Evolutionary conservation across 2,329 filamentous ascomycete genomes (phyloP).

Genomic region (Fusarium veterinarium): DNA sequence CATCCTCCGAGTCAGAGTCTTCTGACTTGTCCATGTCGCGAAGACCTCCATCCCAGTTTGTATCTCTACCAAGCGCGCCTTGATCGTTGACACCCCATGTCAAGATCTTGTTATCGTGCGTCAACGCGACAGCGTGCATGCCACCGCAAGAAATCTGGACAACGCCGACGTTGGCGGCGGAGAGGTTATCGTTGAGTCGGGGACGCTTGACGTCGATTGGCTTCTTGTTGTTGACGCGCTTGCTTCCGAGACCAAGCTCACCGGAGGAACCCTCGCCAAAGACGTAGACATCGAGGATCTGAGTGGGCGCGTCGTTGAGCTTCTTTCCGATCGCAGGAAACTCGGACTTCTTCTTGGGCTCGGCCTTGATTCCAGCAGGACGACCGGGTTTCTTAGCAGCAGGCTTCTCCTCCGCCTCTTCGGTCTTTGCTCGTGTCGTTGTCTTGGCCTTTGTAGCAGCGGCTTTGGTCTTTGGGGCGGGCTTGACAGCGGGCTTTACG

Average conservation of each 20-base stretch:
- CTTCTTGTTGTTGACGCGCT: slow-evolving; percentile 69
- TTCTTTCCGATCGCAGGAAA: slow-evolving; percentile 67
- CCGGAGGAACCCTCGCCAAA: slow-evolving; percentile 85
- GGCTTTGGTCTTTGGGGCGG: slow-evolving; percentile 39
- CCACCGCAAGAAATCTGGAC: slow-evolving; percentile 83
- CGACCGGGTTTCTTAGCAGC: slow-evolving; percentile 31
- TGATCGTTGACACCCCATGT: slow-evolving; percentile 93
- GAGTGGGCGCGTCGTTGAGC: slow-evolving; percentile 73
- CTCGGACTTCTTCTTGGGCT: slow-evolving; percentile 55
- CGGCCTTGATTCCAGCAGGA: slow-evolving; percentile 31
- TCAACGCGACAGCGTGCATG: slow-evolving; percentile 84
- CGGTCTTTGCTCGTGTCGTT: slow-evolving; percentile 49
- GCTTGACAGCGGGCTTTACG: slow-evolving; percentile 46
- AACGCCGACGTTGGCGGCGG: slow-evolving; percentile 73
- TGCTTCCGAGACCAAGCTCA: slow-evolving; percentile 82
- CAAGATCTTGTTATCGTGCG: slow-evolving; percentile 82
- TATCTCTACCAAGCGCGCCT: slow-evolving; percentile 81
- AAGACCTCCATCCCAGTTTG: slow-evolving; percentile 72
- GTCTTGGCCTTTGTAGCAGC: slow-evolving; percentile 45
- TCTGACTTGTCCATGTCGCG: slow-evolving; percentile 65
- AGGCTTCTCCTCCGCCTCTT: slow-evolving; percentile 60
- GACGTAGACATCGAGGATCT: slow-evolving; percentile 78
- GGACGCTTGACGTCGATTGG: slow-evolving; percentile 84
- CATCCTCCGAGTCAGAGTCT: slow-evolving; percentile 67
- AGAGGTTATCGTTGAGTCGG: slow-evolving; percentile 77